Conservation (phyloP, 495 filamentous ascomycete species). For the Penicillium cosmopolitanum region DNA sequence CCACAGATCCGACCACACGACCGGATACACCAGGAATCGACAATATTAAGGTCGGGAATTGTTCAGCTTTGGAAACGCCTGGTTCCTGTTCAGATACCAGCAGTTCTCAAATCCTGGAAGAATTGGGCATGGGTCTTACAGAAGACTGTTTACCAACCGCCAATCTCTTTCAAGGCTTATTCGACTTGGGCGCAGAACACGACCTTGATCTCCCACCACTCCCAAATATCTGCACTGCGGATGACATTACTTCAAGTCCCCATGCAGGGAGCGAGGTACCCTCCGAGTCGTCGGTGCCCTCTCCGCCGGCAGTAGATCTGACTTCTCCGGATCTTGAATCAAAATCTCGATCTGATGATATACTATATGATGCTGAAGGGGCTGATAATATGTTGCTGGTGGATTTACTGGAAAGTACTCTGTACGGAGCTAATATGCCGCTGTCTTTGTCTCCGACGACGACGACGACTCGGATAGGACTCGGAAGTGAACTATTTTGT, state of each 20-base stretch:
- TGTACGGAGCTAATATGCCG: neutral
- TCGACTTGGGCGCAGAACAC: slow-evolving; percentile 26
- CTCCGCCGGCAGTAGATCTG: slow-evolving; percentile 5
- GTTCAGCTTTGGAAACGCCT: neutral
- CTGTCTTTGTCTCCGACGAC: neutral
- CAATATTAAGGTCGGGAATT: slow-evolving; percentile 27
- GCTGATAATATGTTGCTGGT: slow-evolving; percentile 60
- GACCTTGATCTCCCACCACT: slow-evolving; percentile 38
- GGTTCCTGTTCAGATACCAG: slow-evolving; percentile 13
- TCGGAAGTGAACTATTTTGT: too few species aligned
- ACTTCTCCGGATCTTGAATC: slow-evolving; percentile 15
- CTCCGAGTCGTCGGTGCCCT: slow-evolving; percentile 7
- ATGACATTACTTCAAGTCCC: slow-evolving; percentile 26
- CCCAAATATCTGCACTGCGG: slow-evolving; percentile 41
- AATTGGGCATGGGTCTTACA: slow-evolving; percentile 38
- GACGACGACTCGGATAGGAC: neutral
- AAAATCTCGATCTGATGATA: slow-evolving; percentile 48
- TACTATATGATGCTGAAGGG: slow-evolving; percentile 84
- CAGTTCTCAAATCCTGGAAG: slow-evolving; percentile 34
- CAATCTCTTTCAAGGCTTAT: slow-evolving; percentile 39
- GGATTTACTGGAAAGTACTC: neutral
- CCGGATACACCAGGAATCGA: slow-evolving; percentile 33
- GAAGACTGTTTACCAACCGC: slow-evolving; percentile 44
- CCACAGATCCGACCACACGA: slow-evolving; percentile 1
- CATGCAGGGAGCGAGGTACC: slow-evolving; percentile 12